Evolutionary conservation across 139 green algal species (phyloP), one percentile per base, ranked within the genome.

Genomic region (Chlorella vulgaris): DNA sequence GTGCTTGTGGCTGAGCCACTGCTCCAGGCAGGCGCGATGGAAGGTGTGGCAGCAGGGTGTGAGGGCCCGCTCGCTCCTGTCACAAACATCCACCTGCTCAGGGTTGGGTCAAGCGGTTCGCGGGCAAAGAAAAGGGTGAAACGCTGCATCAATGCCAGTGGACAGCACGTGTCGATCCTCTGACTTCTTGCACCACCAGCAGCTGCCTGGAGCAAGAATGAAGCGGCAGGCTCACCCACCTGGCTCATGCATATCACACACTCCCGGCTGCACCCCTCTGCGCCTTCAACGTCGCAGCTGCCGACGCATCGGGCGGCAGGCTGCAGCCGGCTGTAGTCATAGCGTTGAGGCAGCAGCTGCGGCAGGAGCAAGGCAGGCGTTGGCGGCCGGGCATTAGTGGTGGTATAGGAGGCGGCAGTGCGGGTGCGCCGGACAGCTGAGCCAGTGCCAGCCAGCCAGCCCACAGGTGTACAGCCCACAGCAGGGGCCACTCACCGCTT

Each of bases 221-320:
- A 8, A 40, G 36, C 74, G 7, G 71, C 29, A 6, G 47, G 19
- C 55, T 5, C 55, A 65, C 55, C 55, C 55, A 65, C 55, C 39
- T 28, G 55, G 36, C 18, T 87, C 94, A 98, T 98, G 88, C 94
- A 98, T 68, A 98, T 98, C 31, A 96, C 94, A 80, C 94, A 98
- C 74, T 98, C 94, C 60, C 62, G 39, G 29, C 62, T 21, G 29
- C 62, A 31, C 29, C 8, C 29, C 58, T 65, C 19, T 7, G 29
- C 24, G 21, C 21, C 6, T 29, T 38, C 62, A 43, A 10, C 29
- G 29, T 39, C 62, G 62, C n/a, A n/a, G 28, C 10, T 24, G 62
- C 62, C 62, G 28, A 10, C 71, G 35, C 18, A 3, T 19, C 31
- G 33, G 5, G 50, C 8, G 33, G 38, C n/a, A 7, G 55, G 58